These are phyloP conservation scores for Clitocybe nebularis DNA, from an alignment of 1,284 basidiomycete genomes.

Conservation along the genomic window DNA sequence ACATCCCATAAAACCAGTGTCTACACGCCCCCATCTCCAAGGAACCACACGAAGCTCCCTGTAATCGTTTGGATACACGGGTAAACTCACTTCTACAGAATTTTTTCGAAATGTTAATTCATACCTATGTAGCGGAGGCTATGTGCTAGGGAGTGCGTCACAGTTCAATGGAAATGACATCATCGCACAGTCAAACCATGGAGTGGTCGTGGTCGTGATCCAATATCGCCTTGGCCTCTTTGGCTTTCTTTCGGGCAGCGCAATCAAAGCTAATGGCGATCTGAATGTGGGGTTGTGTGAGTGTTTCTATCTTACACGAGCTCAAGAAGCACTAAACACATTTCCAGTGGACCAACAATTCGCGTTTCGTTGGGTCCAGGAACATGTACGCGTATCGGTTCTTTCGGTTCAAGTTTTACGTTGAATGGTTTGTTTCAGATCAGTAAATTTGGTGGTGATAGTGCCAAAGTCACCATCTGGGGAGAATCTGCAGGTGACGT, in stretches of 20 bases:
- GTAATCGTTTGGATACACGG: conserved; percentile 41
- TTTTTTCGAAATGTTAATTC: neutral
- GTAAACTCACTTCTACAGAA: conserved; percentile 13
- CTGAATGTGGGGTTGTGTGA: conserved; percentile 33
- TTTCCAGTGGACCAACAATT: conserved; percentile 35
- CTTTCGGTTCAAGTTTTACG: neutral
- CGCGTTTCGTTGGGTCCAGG: conserved; percentile 36
- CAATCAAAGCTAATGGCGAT: conserved; percentile 27
- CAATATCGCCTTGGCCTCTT: conserved; percentile 40
- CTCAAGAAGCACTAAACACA: neutral
- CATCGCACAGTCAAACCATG: conserved; percentile 23
- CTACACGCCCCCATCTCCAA: conserved; percentile 17
- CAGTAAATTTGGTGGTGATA: conserved; percentile 30
- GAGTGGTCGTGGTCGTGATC: conserved; percentile 30
- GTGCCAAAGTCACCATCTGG: conserved; percentile 30
- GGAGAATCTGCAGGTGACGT: conserved; percentile 30
- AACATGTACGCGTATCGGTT: conserved; percentile 23
- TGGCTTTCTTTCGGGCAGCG: conserved; percentile 32
- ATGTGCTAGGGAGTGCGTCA: conserved; percentile 19
- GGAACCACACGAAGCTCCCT: conserved; percentile 21
- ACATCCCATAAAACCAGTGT: conserved; percentile 19
- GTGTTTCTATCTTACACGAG: conserved; percentile 7
- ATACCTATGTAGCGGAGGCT: conserved; percentile 21
- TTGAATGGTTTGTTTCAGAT: conserved; percentile 17
- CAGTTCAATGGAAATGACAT: conserved; percentile 21